Evolutionary conservation across 192 early-diverging fungal genomes (phyloP).

Genomic region (Coemansia sp.): DNA sequence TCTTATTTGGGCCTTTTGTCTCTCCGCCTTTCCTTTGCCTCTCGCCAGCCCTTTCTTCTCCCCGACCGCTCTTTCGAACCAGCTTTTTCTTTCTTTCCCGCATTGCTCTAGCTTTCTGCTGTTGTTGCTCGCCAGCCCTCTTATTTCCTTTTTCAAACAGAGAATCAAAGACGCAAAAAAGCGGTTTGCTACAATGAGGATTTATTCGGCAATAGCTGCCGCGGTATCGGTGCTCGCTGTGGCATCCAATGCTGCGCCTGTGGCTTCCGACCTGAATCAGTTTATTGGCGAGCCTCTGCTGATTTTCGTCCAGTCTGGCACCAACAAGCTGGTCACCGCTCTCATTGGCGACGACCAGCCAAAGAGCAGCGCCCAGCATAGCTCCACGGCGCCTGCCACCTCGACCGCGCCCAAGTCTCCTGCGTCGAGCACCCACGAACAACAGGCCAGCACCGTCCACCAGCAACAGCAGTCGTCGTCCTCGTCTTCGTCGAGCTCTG

Average conservation of each 20-base stretch:
- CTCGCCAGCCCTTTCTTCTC: no score
- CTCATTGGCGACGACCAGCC: not conserved
- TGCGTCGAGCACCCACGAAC: no score
- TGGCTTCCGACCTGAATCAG: not conserved
- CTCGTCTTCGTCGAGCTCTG: not conserved
- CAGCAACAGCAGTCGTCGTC: not conserved
- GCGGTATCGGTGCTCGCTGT: conserved; percentile 1
- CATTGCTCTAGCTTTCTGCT: not conserved
- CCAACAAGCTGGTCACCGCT: not conserved
- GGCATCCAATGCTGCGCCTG: not conserved
- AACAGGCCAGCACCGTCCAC: not conserved
- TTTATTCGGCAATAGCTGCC: not conserved
- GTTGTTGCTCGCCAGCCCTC: not conserved
- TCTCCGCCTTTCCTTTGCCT: no score
- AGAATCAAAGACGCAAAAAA: no score
- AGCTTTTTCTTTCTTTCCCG: no score
- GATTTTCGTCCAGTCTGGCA: conserved; percentile 3
- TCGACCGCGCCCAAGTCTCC: no score
- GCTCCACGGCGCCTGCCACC: no score
- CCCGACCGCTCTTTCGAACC: no score
- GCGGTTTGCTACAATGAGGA: conserved; percentile 1
- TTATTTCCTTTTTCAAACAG: no score
- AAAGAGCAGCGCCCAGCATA: not conserved
- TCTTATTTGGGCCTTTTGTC: no score
- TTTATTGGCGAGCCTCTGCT: conserved; percentile 5